phyloP scores from a whole-genome alignment of 2,329 filamentous ascomycete species.

The Trichoderma sp. region DNA sequence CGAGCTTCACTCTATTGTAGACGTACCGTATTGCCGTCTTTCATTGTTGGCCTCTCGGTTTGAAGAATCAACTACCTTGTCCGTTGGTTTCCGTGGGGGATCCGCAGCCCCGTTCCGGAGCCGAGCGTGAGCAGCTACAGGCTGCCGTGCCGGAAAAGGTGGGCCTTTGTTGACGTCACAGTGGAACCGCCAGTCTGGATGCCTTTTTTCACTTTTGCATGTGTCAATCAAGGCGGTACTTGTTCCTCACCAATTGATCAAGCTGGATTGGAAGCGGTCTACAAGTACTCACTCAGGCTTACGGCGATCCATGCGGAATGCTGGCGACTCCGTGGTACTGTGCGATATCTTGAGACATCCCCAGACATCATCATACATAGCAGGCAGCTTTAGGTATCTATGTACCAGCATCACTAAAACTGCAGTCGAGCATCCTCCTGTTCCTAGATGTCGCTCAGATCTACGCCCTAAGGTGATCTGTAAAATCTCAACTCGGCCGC shows the following conservation, averaged over 20 bases:
- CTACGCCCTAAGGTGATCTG: not conserved
- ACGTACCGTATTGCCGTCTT: not conserved
- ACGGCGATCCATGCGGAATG: not conserved
- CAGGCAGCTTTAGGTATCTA: not conserved
- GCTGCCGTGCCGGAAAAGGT: constrained; percentile 22
- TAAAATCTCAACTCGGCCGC: not conserved
- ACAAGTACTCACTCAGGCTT: not conserved
- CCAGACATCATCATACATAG: not conserved
- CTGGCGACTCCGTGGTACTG: not conserved
- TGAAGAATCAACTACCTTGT: not conserved
- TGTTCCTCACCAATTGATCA: not conserved
- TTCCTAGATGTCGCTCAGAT: not conserved
- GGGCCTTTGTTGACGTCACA: constrained; percentile 32
- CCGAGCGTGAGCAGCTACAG: constrained; percentile 31
- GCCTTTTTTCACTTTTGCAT: not conserved
- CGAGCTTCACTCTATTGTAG: not conserved
- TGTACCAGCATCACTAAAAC: not conserved
- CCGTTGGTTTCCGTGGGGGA: constrained; percentile 7
- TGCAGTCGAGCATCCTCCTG: not conserved
- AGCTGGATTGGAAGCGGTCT: not conserved
- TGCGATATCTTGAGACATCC: not conserved
- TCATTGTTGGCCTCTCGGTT: not conserved
- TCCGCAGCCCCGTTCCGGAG: constrained; percentile 24
- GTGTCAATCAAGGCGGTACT: not conserved
- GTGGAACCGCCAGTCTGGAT: constrained; percentile 13